Evolutionary conservation across 768 basidiomycete genomes (phyloP).

Genomic region (Astraeus odoratus): DNA sequence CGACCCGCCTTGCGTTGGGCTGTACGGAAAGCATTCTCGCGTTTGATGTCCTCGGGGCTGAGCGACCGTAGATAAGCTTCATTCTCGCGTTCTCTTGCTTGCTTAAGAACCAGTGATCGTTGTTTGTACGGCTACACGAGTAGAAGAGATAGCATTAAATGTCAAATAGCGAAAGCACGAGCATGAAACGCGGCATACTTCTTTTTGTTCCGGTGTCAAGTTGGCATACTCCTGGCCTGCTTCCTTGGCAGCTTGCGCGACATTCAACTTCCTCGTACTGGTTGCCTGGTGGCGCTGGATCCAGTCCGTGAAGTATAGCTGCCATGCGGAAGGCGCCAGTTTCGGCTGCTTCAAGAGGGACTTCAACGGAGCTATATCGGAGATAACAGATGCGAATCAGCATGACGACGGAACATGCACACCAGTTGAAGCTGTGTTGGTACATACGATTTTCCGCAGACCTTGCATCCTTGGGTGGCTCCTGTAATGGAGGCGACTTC

Average conservation of each 20-base stretch:
- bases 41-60: slow-evolving; percentile 91
- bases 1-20: slow-evolving; percentile 92
- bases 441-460: slow-evolving; percentile 43
- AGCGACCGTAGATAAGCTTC: slow-evolving; percentile 80
- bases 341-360: slow-evolving; percentile 83
- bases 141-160: slow-evolving; percentile 4
- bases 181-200: slow-evolving; percentile 41
- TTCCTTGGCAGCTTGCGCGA: slow-evolving; percentile 92
- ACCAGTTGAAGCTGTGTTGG: slow-evolving; percentile 22
- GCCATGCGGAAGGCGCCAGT: slow-evolving; percentile 92
- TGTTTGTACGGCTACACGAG: slow-evolving; percentile 69
- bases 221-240: slow-evolving; percentile 86
- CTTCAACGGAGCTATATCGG: slow-evolving; percentile 54
- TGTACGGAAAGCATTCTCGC: slow-evolving; percentile 86
- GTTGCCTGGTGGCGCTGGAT: slow-evolving; percentile 80
- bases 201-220: slow-evolving; percentile 74
- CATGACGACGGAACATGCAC: slow-evolving; percentile 22
- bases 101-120: slow-evolving; percentile 80
- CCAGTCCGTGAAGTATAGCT: slow-evolving; percentile 94
- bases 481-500: slow-evolving; percentile 29
- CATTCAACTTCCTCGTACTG: slow-evolving; percentile 81
- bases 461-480: slow-evolving; percentile 33
- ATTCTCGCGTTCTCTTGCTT: slow-evolving; percentile 75
- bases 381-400: slow-evolving; percentile 21
- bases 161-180: slow-evolving; percentile 18